These are phyloP conservation scores for Saccharum officinarum DNA, from an alignment of 176 grass and related monocot genomes.

Conservation along the genomic window DNA sequence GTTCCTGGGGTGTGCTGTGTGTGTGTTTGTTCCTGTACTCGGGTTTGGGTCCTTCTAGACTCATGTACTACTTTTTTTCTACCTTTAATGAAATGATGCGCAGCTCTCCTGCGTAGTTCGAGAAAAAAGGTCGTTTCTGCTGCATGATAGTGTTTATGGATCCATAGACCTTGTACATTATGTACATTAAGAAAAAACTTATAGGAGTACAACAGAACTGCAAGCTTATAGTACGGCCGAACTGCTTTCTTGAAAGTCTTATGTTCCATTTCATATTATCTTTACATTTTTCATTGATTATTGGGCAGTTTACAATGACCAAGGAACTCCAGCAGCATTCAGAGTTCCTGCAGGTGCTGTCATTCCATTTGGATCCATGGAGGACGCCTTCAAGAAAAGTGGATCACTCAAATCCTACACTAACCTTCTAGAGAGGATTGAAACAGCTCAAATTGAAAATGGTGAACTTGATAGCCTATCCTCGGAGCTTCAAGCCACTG, in stretches of 20 bases:
- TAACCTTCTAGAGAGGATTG: slow-evolving; percentile 62
- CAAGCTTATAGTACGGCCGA: neutral
- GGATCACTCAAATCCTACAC: slow-evolving; percentile 60
- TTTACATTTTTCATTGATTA: slow-evolving; percentile 19
- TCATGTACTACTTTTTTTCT: neutral
- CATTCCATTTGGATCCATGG: slow-evolving; percentile 96
- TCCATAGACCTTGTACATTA: neutral
- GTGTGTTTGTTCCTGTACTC: neutral
- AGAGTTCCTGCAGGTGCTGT: slow-evolving; percentile 78
- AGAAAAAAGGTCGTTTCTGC: neutral
- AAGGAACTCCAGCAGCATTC: slow-evolving; percentile 76
- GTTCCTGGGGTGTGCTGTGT: neutral
- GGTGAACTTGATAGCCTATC: slow-evolving; percentile 73
- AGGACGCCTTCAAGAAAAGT: slow-evolving; percentile 75
- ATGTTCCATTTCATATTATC: neutral
- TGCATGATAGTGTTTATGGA: neutral
- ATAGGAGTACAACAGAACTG: neutral
- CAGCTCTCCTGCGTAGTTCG: neutral
- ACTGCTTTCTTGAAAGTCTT: neutral
- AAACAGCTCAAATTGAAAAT: slow-evolving; percentile 76
- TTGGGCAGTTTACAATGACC: slow-evolving; percentile 73
- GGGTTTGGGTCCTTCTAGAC: neutral
- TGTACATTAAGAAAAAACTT: neutral
- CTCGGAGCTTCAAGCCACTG: slow-evolving; percentile 58
- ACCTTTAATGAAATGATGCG: neutral